Base-by-base conservation (phyloP, 2,329 filamentous ascomycete species). In the Cladosporium sp. region DNA sequence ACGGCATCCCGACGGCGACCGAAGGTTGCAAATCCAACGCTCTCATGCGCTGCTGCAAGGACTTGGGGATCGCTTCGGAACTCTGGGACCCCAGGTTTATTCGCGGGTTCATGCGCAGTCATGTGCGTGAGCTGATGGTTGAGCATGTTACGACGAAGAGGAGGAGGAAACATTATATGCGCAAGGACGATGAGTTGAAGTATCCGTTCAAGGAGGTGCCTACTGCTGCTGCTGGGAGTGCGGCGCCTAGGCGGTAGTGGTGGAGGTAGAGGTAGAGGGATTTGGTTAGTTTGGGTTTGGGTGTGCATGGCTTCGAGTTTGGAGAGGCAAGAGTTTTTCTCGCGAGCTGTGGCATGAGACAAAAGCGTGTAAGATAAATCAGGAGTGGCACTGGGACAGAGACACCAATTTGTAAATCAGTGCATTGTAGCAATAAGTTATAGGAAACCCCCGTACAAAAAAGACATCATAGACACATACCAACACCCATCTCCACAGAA, bases 21-120 rank as follows among this genome's bases (percentile, higher is more conserved):
- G 93, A 98, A 72, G 93, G 93, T 47, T 95, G 90, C 78, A 96
- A 96, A 72, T 95, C 90, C 55, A 98, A 98, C 67, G 93, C 93
- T 11, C 78, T 98, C 58, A 94, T 97, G 84, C 87, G 93, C 52
- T 97, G 92, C 78, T 97, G 93, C 77, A 98, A 98, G 74, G 93
- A 98, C 69, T 74, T 98, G 27, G 93, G 93, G 30, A 86, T 98
- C 57, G 93, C 89, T 1, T 91, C 86, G 57, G 93, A 98, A 71
- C 79, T 98, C 16, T 98, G 93, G 93, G 93, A 98, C 72, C 93
- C 93, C 30, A 77, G 87, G 49, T 98, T 86, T 72, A 89, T 97
- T 57, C 82, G 87, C 61, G 80, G 79, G 60, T 98, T 89, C 73
- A 86, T 86, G 76, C 82, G 82, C 61, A 73, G 83, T 59, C 73